Conservation (phyloP, 495 filamentous ascomycete genomes). For the Penicilliopsis zonata region DNA sequence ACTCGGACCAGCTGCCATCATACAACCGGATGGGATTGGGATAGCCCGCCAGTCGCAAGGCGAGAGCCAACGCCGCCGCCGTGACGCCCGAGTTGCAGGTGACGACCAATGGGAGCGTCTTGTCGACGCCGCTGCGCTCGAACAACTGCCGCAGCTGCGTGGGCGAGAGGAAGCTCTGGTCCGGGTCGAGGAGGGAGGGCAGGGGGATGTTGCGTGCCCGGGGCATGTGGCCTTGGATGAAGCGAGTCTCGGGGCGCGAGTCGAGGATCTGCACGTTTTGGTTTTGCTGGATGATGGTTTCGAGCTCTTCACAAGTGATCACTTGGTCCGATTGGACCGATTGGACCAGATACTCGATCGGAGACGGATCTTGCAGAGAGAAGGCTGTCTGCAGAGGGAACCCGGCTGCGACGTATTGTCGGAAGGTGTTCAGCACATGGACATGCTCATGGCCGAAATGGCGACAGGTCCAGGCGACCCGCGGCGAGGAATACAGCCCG, state of each 20-base stretch:
- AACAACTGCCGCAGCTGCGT: slow-evolving; percentile 10
- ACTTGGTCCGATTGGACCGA: slow-evolving; percentile 3
- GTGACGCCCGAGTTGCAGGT: slow-evolving; percentile 25
- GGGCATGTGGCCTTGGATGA: slow-evolving; percentile 21
- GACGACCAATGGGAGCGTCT: slow-evolving; percentile 8
- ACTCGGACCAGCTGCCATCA: slow-evolving; percentile 27
- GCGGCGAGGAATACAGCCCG: slow-evolving; percentile 18
- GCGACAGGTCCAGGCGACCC: slow-evolving; percentile 17
- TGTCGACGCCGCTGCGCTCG: slow-evolving; percentile 8
- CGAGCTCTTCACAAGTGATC: slow-evolving; percentile 13
- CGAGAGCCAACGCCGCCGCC: slow-evolving; percentile 16
- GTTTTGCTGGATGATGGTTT: not conserved
- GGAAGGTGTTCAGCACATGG: slow-evolving; percentile 24
- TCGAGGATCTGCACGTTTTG: slow-evolving; percentile 11
- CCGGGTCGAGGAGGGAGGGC: slow-evolving; percentile 8
- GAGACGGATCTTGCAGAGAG: not conserved
- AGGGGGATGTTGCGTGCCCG: slow-evolving; percentile 18
- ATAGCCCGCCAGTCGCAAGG: slow-evolving; percentile 10
- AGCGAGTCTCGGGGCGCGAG: slow-evolving; percentile 8
- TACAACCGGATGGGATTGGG: slow-evolving; percentile 10
- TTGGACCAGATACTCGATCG: slow-evolving; percentile 3
- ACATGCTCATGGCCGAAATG: slow-evolving; percentile 15
- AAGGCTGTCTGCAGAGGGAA: not conserved
- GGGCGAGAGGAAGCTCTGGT: slow-evolving; percentile 7
- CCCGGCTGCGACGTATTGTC: slow-evolving; percentile 8